These are phyloP conservation scores for Magnaporthiopsis rhizophila DNA, from an alignment of 2,329 filamentous ascomycete species.

Conservation along the genomic window DNA sequence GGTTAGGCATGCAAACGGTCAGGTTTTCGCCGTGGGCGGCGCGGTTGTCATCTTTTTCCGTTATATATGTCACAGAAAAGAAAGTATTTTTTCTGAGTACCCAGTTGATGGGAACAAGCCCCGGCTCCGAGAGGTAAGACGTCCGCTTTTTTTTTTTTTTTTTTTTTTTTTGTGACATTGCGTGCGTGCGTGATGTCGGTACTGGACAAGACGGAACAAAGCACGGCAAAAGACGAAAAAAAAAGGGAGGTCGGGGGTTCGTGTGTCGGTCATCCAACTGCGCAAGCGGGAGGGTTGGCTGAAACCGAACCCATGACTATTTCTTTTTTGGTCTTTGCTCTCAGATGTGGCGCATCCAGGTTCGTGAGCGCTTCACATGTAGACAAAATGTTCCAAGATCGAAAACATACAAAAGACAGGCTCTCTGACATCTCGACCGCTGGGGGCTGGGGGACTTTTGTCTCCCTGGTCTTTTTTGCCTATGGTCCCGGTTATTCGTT, in stretches of 20 bases:
- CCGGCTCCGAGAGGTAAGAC: too few species aligned
- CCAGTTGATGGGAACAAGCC: too few species aligned
- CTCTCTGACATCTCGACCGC: conserved; percentile 4
- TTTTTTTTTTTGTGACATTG: too few species aligned
- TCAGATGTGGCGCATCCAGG: background rate
- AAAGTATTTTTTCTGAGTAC: too few species aligned
- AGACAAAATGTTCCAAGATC: background rate
- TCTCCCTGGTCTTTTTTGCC: background rate
- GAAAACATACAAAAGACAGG: background rate
- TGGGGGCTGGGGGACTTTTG: background rate
- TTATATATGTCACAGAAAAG: too few species aligned
- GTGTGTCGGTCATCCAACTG: too few species aligned
- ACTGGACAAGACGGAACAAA: too few species aligned
- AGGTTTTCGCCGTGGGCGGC: too few species aligned
- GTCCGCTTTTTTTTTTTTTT: too few species aligned
- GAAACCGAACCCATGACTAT: background rate
- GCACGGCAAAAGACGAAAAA: too few species aligned
- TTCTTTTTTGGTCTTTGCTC: background rate
- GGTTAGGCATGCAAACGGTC: background rate
- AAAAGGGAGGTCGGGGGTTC: background rate
- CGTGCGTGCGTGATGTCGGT: too few species aligned
- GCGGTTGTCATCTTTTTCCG: too few species aligned
- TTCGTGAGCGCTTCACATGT: background rate
- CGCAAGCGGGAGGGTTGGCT: background rate
- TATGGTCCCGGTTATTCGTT: conserved; percentile 2